These are phyloP conservation scores for Cubamyces lactineus DNA, from an alignment of 768 basidiomycete species.

Conservation along the genomic window DNA sequence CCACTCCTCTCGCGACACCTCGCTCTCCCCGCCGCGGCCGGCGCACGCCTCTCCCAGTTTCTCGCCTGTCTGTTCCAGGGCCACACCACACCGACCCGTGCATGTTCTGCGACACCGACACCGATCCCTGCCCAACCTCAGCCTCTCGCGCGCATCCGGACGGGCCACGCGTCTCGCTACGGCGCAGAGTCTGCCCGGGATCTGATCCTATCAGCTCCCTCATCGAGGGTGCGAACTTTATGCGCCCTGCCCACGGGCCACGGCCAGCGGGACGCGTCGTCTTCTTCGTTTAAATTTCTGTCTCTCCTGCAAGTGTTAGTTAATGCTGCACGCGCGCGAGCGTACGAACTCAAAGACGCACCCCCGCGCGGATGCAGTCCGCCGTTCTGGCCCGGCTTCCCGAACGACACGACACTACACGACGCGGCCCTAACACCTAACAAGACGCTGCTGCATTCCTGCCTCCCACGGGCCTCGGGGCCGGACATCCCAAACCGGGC, in stretches of 20 bases:
- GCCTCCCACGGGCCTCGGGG: not conserved
- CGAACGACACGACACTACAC: not conserved
- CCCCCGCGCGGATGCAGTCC: constrained; percentile 6
- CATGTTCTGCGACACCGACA: not conserved
- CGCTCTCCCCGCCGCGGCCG: no score
- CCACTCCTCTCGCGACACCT: no score
- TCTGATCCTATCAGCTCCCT: constrained; percentile 22
- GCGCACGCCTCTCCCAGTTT: no score
- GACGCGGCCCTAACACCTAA: no score
- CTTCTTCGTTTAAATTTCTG: no score
- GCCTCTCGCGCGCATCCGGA: not conserved
- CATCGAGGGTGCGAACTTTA: constrained; percentile 23
- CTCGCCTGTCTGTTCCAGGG: not conserved
- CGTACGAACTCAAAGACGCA: not conserved
- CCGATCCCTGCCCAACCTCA: not conserved
- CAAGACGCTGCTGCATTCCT: not conserved
- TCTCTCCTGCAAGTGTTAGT: no score
- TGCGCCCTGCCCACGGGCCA: not conserved
- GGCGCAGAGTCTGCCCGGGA: constrained; percentile 11
- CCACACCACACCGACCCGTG: not conserved
- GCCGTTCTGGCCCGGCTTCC: not conserved
- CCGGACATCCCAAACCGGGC: not conserved
- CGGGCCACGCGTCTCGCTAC: not conserved
- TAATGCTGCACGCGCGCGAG: no score
- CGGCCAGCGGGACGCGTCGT: no score